Base-by-base conservation (phyloP, 139 green algal genomes). In the Chlorella sp. region DNA sequence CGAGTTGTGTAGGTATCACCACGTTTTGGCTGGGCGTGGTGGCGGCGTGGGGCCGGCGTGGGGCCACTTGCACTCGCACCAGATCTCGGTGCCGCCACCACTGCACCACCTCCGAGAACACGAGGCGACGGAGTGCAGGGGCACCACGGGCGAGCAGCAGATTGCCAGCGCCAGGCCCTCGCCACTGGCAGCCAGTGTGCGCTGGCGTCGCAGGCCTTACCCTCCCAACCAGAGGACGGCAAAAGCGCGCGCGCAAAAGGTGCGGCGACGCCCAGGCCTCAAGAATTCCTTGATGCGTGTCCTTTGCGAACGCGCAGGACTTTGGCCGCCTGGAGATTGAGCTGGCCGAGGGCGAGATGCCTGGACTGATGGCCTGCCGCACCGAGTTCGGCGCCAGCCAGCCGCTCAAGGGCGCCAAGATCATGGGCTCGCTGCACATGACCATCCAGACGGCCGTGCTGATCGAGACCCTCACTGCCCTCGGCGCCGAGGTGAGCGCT, bases 391-490 rank as follows among this genome's bases (percentile, higher is more conserved):
- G 94, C 64, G 34, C 92, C 34, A 68, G 84, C 42, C 90, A 98
- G 87, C 93, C 93, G 23, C 91, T 99, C 78, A 95, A 95, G 88
- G 95, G 92, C 49, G 88, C 89, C 62, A 86, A 90, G 73, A 97
- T 99, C 80, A 87, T 92, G 31, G 96, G 96, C 69, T 98, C 92
- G 22, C 88, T 99, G 69, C 96, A 99, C 90, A 99, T 99, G 96
- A 99, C 96, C 69, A 95, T 99, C 74, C 96, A 99, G 89, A 99
- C 96, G 2, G 96, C 96, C 2, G 96, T 99, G 63, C 91, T 99
- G 34, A 98, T 99, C 50, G 96, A 99, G 94, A 98, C 93, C 17
- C 88, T 99, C 31, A 91, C 91, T 24, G 92, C 91, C 5, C 86
- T 99, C 33, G 96, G 96, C 64, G 96, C 96, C 30, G 91, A 98